Evolutionary conservation across 1,139 yeast genomes (phyloP), one percentile per base, ranked within the genome.

Genomic region (Kodamaea arcana): DNA sequence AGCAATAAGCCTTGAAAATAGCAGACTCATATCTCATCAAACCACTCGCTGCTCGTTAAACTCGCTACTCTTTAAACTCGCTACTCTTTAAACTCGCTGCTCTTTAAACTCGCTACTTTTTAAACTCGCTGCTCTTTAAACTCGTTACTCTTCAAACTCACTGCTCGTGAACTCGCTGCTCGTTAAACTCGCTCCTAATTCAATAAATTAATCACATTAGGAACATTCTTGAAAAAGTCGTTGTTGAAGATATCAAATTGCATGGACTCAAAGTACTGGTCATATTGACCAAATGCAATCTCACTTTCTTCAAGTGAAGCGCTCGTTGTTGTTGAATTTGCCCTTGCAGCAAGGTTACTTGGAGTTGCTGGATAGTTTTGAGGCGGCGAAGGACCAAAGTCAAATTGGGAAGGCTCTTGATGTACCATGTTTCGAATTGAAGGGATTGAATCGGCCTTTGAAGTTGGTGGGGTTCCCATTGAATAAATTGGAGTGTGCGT

Each of bases 211-310:
- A 54, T 47, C 10, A 55, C 51, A 35, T 52, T 50, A 4, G 58
- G 58, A 14, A 58, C 49, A 34, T 56, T 62, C 35, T 50, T 51
- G 45, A 58, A 56, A 32, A 54, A 54, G 32, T 57, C 62, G 37
- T 56, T 54, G 38, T 56, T 55, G 41, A 60, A 59, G n/a, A 59
- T 43, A 35, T 60, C 64, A 30, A 54, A 46, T 28, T 56, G 62
- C 51, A 60, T 48, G n/a, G 55, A 45, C 25, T 56, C 62, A 37
- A 57, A 51, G 36, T 54, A 58, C 24, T 52, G 52, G 28, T 58
- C 59, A 33, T 31, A 35, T 21, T 35, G 38, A 12, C 34, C 32
- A 16, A 35, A 31, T n/a, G 22, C 32, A 10, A 34, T 18, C 6
- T 31, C 37, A 20, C 32, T 31, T 11, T 25, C 28, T 17, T 28